Percentiles rank a stretch among this genome's conserved stretches.
phyloP scores from a whole-genome alignment of 2,329 filamentous ascomycete genomes.

The Bertia moriformis region DNA sequence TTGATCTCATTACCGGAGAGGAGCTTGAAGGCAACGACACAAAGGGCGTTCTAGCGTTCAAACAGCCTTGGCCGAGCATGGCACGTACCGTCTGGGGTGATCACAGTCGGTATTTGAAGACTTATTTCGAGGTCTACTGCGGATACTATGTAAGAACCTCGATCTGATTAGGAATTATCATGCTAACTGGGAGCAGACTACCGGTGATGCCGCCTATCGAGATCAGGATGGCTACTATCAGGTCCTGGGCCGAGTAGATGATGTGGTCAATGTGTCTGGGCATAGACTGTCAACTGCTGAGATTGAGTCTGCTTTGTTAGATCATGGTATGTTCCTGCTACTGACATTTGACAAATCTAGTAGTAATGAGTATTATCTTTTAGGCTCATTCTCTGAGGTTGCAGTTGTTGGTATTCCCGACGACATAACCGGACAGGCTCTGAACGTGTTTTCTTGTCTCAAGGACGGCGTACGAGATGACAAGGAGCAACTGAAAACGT shows the following conservation, averaged over 20 bases:
- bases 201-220: constrained; percentile 82
- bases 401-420: constrained; percentile 88
- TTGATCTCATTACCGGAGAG: constrained; percentile 87
- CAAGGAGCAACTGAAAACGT: constrained; percentile 39
- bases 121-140: constrained; percentile 93
- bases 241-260: constrained; percentile 96
- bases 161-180: too few relatives aligned
- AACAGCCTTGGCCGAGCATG: constrained; percentile 98
- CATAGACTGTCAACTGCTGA: constrained; percentile 94
- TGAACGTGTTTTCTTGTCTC: constrained; percentile 89
- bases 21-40: constrained; percentile 92
- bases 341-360: too few relatives aligned
- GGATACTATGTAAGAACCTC: constrained; percentile 83
- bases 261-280: constrained; percentile 94
- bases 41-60: constrained; percentile 86
- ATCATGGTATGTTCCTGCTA: too few relatives aligned
- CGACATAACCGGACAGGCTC: constrained; percentile 89
- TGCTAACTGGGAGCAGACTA: constrained; percentile 46
- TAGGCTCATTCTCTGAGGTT: constrained; percentile 75
- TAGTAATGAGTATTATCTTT: too few relatives aligned
- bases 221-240: constrained; percentile 99
- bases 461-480: constrained; percentile 67
- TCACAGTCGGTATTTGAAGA: constrained; percentile 97
- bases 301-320: constrained; percentile 90
- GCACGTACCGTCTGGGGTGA: constrained; percentile 93